A percentile compares a stretch with the other conserved stretches of the same genome.
Evolutionary conservation across 441 rosid species (phyloP).

Genomic region (Cnidoscolus chayamansa): DNA sequence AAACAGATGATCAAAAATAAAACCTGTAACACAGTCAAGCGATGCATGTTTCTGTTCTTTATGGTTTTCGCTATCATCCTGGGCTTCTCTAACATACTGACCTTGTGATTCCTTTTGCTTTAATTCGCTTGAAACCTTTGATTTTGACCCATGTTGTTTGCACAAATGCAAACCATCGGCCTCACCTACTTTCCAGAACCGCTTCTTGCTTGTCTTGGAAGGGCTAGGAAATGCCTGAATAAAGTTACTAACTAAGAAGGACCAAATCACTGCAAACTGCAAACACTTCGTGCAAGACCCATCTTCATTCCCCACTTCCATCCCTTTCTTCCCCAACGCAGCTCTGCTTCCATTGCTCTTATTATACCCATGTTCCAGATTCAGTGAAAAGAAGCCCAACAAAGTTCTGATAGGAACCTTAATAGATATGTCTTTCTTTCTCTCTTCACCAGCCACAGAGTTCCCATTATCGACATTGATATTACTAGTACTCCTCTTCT

Average conservation of each 20-base stretch:
- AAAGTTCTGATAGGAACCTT: constrained; percentile 58
- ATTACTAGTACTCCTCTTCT: constrained; percentile 32
- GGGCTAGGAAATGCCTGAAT: constrained; percentile 67
- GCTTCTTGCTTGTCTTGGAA: constrained; percentile 52
- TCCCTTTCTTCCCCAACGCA: constrained; percentile 40
- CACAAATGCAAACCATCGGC: constrained; percentile 38
- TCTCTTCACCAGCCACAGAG: constrained; percentile 48
- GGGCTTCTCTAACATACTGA: constrained; percentile 19
- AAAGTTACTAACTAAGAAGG: constrained; percentile 66
- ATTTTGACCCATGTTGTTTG: constrained; percentile 30
- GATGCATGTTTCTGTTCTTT: constrained; percentile 45
- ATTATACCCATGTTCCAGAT: constrained; percentile 34
- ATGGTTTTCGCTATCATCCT: constrained; percentile 22
- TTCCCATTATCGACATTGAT: constrained; percentile 19
- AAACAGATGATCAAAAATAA: constrained; percentile 53
- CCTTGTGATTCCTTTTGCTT: constrained; percentile 31
- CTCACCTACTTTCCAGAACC: constrained; percentile 39
- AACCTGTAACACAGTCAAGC: constrained; percentile 58
- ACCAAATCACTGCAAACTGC: constrained; percentile 76
- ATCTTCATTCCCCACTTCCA: constrained; percentile 40
- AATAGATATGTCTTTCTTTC: constrained; percentile 53
- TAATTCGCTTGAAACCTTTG: constrained; percentile 30
- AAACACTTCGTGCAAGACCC: constrained; percentile 69
- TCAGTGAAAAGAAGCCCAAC: constrained; percentile 49
- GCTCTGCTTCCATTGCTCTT: constrained; percentile 20